Percentiles rank a stretch among this genome's conserved stretches.
Evolutionary conservation across 208 protist species (phyloP).

Genomic region (Jaenimonas drosophilae): DNA sequence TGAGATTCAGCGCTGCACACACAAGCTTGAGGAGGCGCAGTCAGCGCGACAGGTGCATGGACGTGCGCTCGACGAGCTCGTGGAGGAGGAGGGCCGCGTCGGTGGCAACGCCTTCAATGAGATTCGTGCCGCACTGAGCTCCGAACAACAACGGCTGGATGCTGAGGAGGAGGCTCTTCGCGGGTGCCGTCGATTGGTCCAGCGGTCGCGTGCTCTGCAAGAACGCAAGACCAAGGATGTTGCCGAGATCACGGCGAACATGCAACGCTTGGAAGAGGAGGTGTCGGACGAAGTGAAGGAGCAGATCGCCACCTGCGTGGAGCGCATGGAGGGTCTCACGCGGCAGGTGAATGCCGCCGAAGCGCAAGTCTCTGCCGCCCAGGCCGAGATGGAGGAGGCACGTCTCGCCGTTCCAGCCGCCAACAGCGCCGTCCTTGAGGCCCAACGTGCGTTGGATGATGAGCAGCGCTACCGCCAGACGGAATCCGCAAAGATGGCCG

Average conservation of each 20-base stretch:
- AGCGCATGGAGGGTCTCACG: slow-evolving; percentile 31
- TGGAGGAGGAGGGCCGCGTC: slow-evolving; percentile 59
- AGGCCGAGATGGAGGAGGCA: slow-evolving; percentile 38
- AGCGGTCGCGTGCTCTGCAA: slow-evolving; percentile 65
- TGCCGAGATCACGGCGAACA: slow-evolving; percentile 39
- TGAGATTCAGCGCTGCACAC: slow-evolving; percentile 16
- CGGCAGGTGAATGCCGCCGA: slow-evolving; percentile 46
- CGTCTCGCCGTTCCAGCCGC: slow-evolving; percentile 43
- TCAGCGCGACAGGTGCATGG: slow-evolving; percentile 26
- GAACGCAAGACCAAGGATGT: slow-evolving; percentile 53
- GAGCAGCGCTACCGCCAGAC: slow-evolving; percentile 74
- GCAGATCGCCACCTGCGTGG: slow-evolving; percentile 29
- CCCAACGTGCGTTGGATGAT: slow-evolving; percentile 70
- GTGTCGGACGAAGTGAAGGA: slow-evolving; percentile 42
- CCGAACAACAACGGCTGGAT: slow-evolving; percentile 48
- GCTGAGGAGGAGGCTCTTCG: slow-evolving; percentile 65
- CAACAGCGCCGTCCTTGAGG: slow-evolving; percentile 49
- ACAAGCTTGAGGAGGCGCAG: slow-evolving; percentile 21
- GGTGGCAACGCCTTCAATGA: slow-evolving; percentile 68
- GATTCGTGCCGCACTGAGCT: slow-evolving; percentile 38
- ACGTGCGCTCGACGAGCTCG: slow-evolving; percentile 44
- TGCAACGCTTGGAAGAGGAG: slow-evolving; percentile 53
- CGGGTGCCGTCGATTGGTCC: slow-evolving; percentile 42
- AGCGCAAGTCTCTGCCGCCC: slow-evolving; percentile 32
- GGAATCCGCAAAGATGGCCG: slow-evolving; percentile 61